Percentiles rank a stretch among this genome's conserved stretches.
phyloP scores from a whole-genome alignment of 1,284 basidiomycete genomes.

The Austroboletus rostrupii region DNA sequence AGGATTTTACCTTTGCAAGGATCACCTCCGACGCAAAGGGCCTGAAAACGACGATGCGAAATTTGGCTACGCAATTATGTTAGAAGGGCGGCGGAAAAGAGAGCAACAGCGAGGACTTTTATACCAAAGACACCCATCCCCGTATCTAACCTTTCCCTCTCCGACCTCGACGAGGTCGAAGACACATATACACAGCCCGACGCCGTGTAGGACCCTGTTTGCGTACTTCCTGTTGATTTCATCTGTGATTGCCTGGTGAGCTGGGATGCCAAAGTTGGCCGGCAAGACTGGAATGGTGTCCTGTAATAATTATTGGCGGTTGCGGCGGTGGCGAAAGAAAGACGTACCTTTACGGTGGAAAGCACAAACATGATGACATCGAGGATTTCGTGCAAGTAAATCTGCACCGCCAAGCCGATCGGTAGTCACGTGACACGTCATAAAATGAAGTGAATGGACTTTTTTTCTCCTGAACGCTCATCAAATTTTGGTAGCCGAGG shows the following conservation, averaged over 20 bases:
- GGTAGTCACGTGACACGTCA: slow-evolving; percentile 17
- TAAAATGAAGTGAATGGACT: background rate
- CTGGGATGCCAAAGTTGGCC: slow-evolving; percentile 66
- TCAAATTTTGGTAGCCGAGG: background rate
- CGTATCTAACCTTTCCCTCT: slow-evolving; percentile 91
- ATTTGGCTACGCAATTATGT: slow-evolving; percentile 58
- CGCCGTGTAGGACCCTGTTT: slow-evolving; percentile 87
- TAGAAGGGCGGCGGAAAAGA: background rate
- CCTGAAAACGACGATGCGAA: slow-evolving; percentile 87
- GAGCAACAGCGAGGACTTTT: slow-evolving; percentile 57
- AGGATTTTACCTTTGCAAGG: slow-evolving; percentile 82
- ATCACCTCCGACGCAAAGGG: slow-evolving; percentile 91
- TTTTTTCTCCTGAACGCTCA: no score
- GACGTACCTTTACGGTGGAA: slow-evolving; percentile 51
- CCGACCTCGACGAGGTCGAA: slow-evolving; percentile 85
- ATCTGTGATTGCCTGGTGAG: slow-evolving; percentile 69
- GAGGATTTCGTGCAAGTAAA: background rate
- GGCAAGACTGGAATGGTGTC: slow-evolving; percentile 81
- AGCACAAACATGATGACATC: slow-evolving; percentile 64
- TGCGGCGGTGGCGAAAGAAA: background rate
- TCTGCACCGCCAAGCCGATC: no score
- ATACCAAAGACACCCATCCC: slow-evolving; percentile 93
- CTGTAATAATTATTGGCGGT: slow-evolving; percentile 28
- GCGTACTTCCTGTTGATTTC: slow-evolving; percentile 93
- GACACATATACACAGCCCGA: slow-evolving; percentile 86